Percentiles rank a stretch among this genome's conserved stretches.
These are phyloP conservation scores for Chaetomium cochliodes DNA, from an alignment of 495 filamentous ascomycete genomes.

Conservation along the genomic window DNA sequence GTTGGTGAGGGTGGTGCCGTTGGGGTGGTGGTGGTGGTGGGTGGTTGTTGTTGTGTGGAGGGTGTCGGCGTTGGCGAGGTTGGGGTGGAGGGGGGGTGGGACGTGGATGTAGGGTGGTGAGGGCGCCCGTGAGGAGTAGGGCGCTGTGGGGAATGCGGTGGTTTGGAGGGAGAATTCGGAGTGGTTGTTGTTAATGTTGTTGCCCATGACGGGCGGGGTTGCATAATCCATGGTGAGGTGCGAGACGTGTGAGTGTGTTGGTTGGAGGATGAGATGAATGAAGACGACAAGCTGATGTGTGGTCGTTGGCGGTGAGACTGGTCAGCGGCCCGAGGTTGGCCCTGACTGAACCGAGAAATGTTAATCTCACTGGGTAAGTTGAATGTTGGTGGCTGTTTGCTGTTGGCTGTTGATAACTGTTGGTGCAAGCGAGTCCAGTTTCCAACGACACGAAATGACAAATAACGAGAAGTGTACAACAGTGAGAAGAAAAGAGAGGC, in stretches of 20 bases:
- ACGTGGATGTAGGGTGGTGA: constrained; percentile 48
- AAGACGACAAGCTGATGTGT: background rate
- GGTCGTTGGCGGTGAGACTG: background rate
- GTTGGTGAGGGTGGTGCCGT: background rate
- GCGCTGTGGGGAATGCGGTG: constrained; percentile 25
- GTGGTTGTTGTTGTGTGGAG: background rate
- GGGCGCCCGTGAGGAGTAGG: constrained; percentile 39
- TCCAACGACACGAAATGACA: background rate
- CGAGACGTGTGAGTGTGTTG: no score
- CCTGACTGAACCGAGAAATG: no score
- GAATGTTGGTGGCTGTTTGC: background rate
- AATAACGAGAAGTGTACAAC: background rate
- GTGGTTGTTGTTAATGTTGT: background rate
- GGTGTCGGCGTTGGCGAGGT: background rate
- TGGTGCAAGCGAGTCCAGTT: background rate
- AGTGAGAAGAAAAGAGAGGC: background rate
- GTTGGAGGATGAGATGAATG: background rate
- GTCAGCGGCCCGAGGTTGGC: no score
- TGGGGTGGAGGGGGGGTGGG: constrained; percentile 22
- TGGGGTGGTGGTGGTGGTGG: background rate
- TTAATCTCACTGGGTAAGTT: background rate
- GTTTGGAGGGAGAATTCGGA: constrained; percentile 13
- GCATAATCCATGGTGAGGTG: background rate
- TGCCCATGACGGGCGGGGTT: constrained; percentile 1
- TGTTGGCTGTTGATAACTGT: background rate